phyloP scores from a whole-genome alignment of 2,329 filamentous ascomycete genomes.

The Cladorrhinum sp. region DNA sequence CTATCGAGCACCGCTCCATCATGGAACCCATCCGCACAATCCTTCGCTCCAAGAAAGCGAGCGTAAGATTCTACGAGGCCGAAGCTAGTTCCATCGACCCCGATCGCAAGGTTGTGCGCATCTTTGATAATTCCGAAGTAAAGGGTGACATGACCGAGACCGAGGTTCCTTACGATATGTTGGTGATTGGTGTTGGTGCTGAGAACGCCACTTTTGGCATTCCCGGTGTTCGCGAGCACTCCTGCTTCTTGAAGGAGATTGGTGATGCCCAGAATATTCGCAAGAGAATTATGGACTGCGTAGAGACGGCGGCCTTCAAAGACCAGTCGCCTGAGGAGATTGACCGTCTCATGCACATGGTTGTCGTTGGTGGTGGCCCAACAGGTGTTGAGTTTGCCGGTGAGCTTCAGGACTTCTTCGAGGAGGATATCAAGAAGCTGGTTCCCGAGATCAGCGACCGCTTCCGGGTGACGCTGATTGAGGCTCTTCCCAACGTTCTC shows the following conservation, averaged over 20 bases:
- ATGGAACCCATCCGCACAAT: constrained; percentile 99
- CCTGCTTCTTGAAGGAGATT: constrained; percentile 98
- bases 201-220: constrained; percentile 99
- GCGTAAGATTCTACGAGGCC: constrained; percentile 96
- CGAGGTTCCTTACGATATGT: constrained; percentile 95
- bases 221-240: constrained; percentile 89
- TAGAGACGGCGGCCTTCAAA: constrained; percentile 98
- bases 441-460: constrained; percentile 91
- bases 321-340: constrained; percentile 85
- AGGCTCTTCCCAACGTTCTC: constrained; percentile 92
- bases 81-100: constrained; percentile 95
- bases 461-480: constrained; percentile 96
- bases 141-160: constrained; percentile 79
- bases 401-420: constrained; percentile 98
- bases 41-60: constrained; percentile 87
- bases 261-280: constrained; percentile 92
- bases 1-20: constrained; percentile 98
- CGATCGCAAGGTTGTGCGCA: constrained; percentile 81
- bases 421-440: constrained; percentile 96
- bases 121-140: constrained; percentile 90
- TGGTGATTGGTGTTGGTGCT: constrained; percentile 93
- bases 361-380: constrained; percentile 88
- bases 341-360: constrained; percentile 95
- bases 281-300: constrained; percentile 99
- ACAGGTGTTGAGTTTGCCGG: constrained; percentile 98